Evolutionary conservation across 306 rosid genomes (phyloP).

Genomic region (Dalbergia cochinchinensis): DNA sequence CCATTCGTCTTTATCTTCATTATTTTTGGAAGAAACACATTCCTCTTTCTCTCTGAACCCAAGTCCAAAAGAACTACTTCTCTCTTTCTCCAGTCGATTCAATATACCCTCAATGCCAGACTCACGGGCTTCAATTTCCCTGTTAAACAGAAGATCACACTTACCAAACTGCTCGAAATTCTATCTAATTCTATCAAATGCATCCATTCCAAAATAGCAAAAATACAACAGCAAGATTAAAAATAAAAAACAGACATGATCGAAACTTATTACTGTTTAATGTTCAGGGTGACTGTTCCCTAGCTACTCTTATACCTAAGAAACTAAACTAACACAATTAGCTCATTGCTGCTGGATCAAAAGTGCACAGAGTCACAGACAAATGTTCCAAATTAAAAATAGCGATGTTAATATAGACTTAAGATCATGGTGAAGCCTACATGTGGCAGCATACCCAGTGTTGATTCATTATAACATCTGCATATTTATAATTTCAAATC

Average conservation of each 20-base stretch:
- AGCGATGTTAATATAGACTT: too few species aligned
- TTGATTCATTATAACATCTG: too few species aligned
- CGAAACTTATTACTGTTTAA: background rate
- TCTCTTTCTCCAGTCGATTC: constrained; percentile 79
- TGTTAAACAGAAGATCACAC: constrained; percentile 45
- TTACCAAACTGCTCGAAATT: background rate
- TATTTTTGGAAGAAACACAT: background rate
- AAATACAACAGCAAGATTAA: background rate
- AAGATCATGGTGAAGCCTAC: too few species aligned
- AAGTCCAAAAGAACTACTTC: constrained; percentile 60
- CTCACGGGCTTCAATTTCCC: constrained; percentile 60
- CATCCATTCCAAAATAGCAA: constrained; percentile 32
- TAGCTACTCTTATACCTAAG: constrained; percentile 8
- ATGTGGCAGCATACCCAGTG: too few species aligned
- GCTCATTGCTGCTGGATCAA: constrained; percentile 6
- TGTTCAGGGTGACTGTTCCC: background rate
- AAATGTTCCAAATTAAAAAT: constrained; percentile 23
- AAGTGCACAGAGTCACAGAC: background rate
- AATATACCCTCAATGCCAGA: constrained; percentile 94
- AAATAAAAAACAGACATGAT: constrained; percentile 4
- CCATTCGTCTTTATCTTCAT: constrained; percentile 47
- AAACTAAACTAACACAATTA: constrained; percentile 9
- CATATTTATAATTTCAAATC: too few species aligned
- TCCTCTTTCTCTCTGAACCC: constrained; percentile 54
- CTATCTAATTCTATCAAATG: background rate